Evolutionary conservation across 2,329 filamentous ascomycete genomes (phyloP), one percentile per base, ranked within the genome.

Genomic region (Metarhizium rileyi): DNA sequence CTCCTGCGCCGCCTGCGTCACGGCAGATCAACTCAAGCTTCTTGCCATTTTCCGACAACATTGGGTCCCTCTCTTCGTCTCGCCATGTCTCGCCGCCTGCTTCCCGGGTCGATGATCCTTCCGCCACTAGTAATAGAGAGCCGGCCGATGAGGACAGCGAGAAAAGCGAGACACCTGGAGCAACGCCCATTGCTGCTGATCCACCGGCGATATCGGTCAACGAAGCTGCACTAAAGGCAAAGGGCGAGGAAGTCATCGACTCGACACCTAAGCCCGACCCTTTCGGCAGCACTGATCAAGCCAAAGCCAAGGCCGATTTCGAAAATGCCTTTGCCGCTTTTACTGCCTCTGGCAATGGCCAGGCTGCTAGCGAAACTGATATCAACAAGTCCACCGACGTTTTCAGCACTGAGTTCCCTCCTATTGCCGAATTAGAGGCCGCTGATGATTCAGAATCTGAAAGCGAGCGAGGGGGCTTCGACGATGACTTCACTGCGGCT

Each of bases 281-380:
- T 6, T 84, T 84, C 51, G 68, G 67, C 5, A 69, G 70, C 26
- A 65, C 75, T 52, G 75, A 78, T 49, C 70, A 78, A 50, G 72
- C 72, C 48, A 81, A 80, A 66, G 79, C 81, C 38, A 89, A 89
- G 69, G 83, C 87, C 46, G 88, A 93, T 58, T 93, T 94, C 57
- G 88, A 94, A 61, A 83, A 84, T 53, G 88, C 88, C 2, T 94
- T 94, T 70, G 86, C 86, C 41, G 84, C 83, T 50, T 91, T 93
- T 58, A 73, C 74, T 48, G 74, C 70, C 44, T 69, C 73, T 44
- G 75, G 74, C 57, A 78, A 77, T 59, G 66, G 63, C 46, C 73
- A 72, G 53, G 71, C 70, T 48, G 74, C 71, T 51, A 55, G 65
- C 5, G 53, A 61, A 6, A 66, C 67, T 18, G 71, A 72, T 14